Evolutionary conservation across 2,329 filamentous ascomycete species (phyloP).

Genomic region (Xylariaceae sp.): DNA sequence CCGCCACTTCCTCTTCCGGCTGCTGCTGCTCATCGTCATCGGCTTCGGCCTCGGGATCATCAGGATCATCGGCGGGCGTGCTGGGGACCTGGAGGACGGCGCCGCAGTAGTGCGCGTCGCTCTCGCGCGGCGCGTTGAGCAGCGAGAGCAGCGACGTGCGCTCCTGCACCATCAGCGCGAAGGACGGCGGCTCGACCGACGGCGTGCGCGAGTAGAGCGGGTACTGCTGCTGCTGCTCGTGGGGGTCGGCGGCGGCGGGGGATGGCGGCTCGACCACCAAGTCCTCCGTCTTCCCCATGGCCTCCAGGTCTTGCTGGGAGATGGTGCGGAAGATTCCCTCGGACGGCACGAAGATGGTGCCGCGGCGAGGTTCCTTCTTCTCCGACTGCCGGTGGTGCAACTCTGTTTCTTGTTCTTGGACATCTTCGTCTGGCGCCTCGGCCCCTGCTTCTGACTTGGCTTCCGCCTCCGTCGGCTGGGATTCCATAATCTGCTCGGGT

Average conservation of each 20-base stretch:
- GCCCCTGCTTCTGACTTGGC: slow-evolving; percentile 15
- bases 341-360: slow-evolving; percentile 52
- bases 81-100: slow-evolving; percentile 33
- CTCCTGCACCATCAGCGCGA: slow-evolving; percentile 44
- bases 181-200: slow-evolving; percentile 54
- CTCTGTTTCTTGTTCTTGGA: too few species aligned
- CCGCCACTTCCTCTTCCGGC: neutral
- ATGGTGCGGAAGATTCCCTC: slow-evolving; percentile 57
- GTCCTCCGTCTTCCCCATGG: slow-evolving; percentile 28
- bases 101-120: slow-evolving; percentile 27
- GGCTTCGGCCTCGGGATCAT: slow-evolving; percentile 5
- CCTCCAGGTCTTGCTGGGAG: slow-evolving; percentile 44
- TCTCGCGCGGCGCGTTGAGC: slow-evolving; percentile 46
- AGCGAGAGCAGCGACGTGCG: slow-evolving; percentile 55
- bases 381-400: slow-evolving; percentile 15
- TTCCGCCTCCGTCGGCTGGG: slow-evolving; percentile 19
- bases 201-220: slow-evolving; percentile 49
- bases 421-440: slow-evolving; percentile 12
- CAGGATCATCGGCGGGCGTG: slow-evolving; percentile 25
- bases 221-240: slow-evolving; percentile 23
- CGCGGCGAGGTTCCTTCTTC: slow-evolving; percentile 34
- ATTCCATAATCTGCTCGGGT: slow-evolving; percentile 10
- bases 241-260: slow-evolving; percentile 12
- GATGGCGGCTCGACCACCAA: slow-evolving; percentile 26
- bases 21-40: too few species aligned